phyloP scores from a whole-genome alignment of 2,329 filamentous ascomycete species.

The Hypoxylon sp. region DNA sequence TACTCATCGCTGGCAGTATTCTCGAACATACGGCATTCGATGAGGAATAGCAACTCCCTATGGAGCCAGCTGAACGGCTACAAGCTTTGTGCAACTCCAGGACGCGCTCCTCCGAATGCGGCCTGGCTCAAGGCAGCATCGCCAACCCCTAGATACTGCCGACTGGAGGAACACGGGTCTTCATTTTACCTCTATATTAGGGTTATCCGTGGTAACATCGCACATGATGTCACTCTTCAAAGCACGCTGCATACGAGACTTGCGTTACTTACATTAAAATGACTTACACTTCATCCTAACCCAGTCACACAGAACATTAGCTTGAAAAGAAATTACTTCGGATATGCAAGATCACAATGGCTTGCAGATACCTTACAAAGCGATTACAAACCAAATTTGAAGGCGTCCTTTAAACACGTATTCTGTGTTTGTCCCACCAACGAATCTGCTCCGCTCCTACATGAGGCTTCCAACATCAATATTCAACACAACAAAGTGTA shows the following conservation, averaged over 20 bases:
- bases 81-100: conserved; percentile 41
- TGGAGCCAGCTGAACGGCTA: conserved; percentile 41
- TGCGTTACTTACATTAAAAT: conserved; percentile 30
- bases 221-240: conserved; percentile 43
- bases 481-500: conserved; percentile 15
- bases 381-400: conserved; percentile 32
- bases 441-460: conserved; percentile 11
- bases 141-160: conserved; percentile 28
- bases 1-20: too few species aligned
- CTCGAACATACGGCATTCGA: conserved; percentile 22
- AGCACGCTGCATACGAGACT: conserved; percentile 28
- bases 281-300: conserved; percentile 19
- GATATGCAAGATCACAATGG: conserved; percentile 41
- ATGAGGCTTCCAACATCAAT: conserved; percentile 10
- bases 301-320: conserved; percentile 27
- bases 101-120: conserved; percentile 42
- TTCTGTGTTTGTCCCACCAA: conserved; percentile 21
- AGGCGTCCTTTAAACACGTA: conserved; percentile 8
- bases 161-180: conserved; percentile 25
- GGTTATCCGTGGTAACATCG: conserved; percentile 38
- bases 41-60: conserved; percentile 28
- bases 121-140: conserved; percentile 39
- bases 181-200: conserved; percentile 34
- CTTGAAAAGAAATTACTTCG: conserved; percentile 27
- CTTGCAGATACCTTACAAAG: conserved; percentile 32